Evolutionary conservation across 306 rosid species (phyloP).

Genomic region (Quercus aquifolioides): DNA sequence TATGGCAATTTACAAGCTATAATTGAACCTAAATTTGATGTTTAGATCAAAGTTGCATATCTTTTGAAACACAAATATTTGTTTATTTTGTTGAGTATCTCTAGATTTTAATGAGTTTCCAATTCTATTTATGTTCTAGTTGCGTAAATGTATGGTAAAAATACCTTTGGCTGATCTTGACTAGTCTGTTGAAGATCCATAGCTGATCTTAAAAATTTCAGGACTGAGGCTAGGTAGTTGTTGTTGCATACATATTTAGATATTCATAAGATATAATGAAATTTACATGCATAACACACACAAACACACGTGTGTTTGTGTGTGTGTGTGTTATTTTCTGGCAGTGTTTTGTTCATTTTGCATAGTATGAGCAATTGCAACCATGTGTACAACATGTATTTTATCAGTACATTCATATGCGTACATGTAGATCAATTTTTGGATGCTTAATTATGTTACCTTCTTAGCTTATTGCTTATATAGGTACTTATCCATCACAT

Average conservation of each 20-base stretch:
- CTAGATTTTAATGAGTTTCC: background rate
- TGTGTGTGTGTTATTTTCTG: background rate
- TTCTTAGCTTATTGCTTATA: background rate
- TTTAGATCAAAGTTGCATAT: background rate
- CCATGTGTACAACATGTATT: background rate
- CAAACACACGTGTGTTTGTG: background rate
- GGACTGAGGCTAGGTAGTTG: too few relatives aligned
- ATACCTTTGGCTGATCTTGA: too few relatives aligned
- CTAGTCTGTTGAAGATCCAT: too few relatives aligned
- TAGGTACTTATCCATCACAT: too few relatives aligned
- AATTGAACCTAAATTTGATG: background rate
- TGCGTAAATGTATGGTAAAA: background rate
- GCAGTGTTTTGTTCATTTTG: background rate
- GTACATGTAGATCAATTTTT: background rate
- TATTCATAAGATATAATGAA: background rate
- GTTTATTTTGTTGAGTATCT: background rate
- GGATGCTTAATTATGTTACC: background rate
- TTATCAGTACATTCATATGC: background rate
- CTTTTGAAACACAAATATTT: background rate
- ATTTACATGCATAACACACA: background rate
- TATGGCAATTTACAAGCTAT: background rate
- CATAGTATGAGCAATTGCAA: background rate
- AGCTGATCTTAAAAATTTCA: too few relatives aligned
- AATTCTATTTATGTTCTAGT: background rate
- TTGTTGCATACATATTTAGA: background rate